Evolutionary conservation across 2,329 filamentous ascomycete genomes (phyloP).

Genomic region (Beauveria sp.): DNA sequence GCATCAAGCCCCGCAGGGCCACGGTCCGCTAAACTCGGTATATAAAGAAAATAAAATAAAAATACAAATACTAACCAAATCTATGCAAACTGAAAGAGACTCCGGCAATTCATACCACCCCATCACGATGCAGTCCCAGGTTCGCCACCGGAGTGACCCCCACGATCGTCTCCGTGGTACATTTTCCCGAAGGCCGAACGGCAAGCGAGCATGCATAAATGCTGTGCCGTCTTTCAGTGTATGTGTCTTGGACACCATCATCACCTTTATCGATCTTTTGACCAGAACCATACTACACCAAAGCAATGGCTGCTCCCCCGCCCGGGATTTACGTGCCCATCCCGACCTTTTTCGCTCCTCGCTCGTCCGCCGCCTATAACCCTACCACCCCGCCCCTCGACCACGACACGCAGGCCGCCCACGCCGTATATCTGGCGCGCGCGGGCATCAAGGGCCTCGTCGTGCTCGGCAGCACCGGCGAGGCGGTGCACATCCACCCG

Average conservation of each 20-base stretch:
- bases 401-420: constrained; percentile 47
- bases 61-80: background rate
- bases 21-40: background rate
- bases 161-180: background rate
- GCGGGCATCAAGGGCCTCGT: constrained; percentile 55
- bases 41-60: background rate
- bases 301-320: constrained; percentile 28
- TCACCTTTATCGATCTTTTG: too few relatives aligned
- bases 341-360: constrained; percentile 54
- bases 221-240: background rate
- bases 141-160: constrained; percentile 3
- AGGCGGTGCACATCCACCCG: constrained; percentile 54
- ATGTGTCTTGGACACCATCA: too few relatives aligned
- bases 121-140: background rate
- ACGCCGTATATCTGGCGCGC: constrained; percentile 52
- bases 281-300: background rate
- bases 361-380: constrained; percentile 33
- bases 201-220: background rate
- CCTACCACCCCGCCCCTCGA: constrained; percentile 45
- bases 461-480: constrained; percentile 56
- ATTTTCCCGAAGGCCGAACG: constrained; percentile 12
- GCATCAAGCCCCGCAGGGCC: background rate
- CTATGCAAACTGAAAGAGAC: too few relatives aligned
- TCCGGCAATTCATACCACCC: background rate
- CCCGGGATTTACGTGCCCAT: constrained; percentile 53